Conservation (phyloP, 2,329 filamentous ascomycete species). For the Amphichorda felina region DNA sequence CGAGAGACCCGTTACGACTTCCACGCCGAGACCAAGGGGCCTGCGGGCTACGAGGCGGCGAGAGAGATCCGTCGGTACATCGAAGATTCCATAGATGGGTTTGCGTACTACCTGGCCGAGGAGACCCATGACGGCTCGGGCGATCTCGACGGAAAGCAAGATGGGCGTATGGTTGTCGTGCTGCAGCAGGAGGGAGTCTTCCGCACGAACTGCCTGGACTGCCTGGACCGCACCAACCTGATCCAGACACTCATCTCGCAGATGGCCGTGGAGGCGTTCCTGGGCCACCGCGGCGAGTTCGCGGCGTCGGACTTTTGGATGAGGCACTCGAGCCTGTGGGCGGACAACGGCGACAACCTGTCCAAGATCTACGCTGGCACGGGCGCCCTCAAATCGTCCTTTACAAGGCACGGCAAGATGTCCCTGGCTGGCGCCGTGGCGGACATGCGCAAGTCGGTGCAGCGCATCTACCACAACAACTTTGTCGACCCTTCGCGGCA, state of each 20-base stretch:
- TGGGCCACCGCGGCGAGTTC: slow-evolving; percentile 58
- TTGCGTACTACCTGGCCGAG: slow-evolving; percentile 85
- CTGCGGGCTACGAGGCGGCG: slow-evolving; percentile 83
- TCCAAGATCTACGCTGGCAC: slow-evolving; percentile 96
- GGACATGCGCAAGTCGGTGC: slow-evolving; percentile 91
- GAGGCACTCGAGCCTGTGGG: slow-evolving; percentile 87
- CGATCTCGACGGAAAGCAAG: slow-evolving; percentile 17
- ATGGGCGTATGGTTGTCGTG: slow-evolving; percentile 49
- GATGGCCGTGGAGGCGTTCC: slow-evolving; percentile 80
- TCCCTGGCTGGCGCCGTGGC: slow-evolving; percentile 85
- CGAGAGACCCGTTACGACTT: slow-evolving; percentile 88
- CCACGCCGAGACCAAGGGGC: slow-evolving; percentile 82
- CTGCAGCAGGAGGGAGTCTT: slow-evolving; percentile 94
- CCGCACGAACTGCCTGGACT: slow-evolving; percentile 91
- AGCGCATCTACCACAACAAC: slow-evolving; percentile 93
- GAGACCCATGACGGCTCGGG: slow-evolving; percentile 46
- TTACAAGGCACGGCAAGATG: slow-evolving; percentile 92
- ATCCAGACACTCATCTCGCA: slow-evolving; percentile 93
- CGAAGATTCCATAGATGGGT: slow-evolving; percentile 67
- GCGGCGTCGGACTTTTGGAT: slow-evolving; percentile 79
- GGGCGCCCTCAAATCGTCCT: slow-evolving; percentile 85
- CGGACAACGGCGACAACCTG: slow-evolving; percentile 88
- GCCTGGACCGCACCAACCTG: slow-evolving; percentile 87
- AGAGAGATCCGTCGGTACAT: slow-evolving; percentile 71
- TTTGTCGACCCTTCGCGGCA: slow-evolving; percentile 89